Evolutionary conservation across 805 yeast species (phyloP), one percentile per base, ranked within the genome.

Genomic region (Kazachstania africana): DNA sequence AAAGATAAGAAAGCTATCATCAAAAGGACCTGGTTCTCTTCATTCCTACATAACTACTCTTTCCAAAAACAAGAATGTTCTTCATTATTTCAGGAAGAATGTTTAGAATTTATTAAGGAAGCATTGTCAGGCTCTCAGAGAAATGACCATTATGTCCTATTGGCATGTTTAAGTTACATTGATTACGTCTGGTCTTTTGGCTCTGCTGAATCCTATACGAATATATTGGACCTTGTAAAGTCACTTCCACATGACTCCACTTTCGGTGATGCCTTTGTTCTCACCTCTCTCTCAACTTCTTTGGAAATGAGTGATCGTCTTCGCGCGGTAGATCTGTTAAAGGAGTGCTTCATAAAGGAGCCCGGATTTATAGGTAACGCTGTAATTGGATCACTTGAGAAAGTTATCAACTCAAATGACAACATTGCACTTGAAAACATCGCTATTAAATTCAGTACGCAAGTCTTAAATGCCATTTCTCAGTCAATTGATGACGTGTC

Each of bases 21-120:
- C 16, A 69, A 78, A 42, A 72, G 71, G 45, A 57, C 72, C 14
- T 88, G 96, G 96, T 65, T 68, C 34, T 47, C 63, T 23, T 54
- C 70, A 22, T 46, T 78, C 16, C 34, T 53, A 28, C 30, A 33
- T 10, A 34, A 37, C 24, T 38, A 45, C 12, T 21, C 12, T 21
- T 27, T 42, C 3, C 49, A 66, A 1, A 50, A 66, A 13, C 55
- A 57, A 1, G 78, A 71, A 26, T 14, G 55, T 3, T 21, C 63
- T 6, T 42, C 42, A 12, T 38, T 36, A 3, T 42, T 56, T 8
- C 46, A 46, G 5, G 50, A 50, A 4, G 47, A 48, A 1, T 34
- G 38, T 16, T 13, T 48, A 6, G 51, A 48, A 6, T 38, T 64
- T 16, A 42, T 63, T 31, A 28, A 37, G 5, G 62, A 57, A 18